Evolutionary conservation across 2,329 filamentous ascomycete species (phyloP).

Genomic region (Metarhizium rileyi): DNA sequence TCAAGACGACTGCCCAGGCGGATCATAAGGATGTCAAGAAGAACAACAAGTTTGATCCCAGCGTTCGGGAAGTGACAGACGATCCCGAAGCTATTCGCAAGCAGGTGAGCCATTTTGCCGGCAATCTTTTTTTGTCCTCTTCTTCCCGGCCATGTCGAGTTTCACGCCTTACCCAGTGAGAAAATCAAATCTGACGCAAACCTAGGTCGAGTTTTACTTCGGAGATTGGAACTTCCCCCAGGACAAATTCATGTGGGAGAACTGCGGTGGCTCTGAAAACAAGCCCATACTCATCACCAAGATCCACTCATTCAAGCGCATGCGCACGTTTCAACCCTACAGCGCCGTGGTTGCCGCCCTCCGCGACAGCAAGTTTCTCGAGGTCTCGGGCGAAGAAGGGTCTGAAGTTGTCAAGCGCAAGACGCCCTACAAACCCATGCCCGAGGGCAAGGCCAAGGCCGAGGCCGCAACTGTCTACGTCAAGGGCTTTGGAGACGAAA

Average conservation of each 20-base stretch:
- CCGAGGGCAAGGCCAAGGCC: conserved; percentile 52
- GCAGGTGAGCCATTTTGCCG: conserved; percentile 46
- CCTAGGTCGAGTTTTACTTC: conserved; percentile 93
- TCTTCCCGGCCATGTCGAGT: background rate
- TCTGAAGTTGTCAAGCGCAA: conserved; percentile 69
- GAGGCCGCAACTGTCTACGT: conserved; percentile 75
- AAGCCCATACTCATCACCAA: conserved; percentile 68
- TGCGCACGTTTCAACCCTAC: conserved; percentile 89
- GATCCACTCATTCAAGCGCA: conserved; percentile 85
- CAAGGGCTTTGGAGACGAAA: conserved; percentile 87
- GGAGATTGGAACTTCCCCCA: conserved; percentile 80
- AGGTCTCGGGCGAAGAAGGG: conserved; percentile 64
- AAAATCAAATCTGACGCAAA: background rate
- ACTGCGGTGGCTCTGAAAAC: conserved; percentile 71
- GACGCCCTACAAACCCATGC: conserved; percentile 51
- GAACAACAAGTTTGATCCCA: conserved; percentile 64
- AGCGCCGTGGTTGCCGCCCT: conserved; percentile 74
- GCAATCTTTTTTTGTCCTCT: background rate
- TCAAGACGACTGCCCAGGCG: conserved; percentile 35
- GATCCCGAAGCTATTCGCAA: conserved; percentile 75
- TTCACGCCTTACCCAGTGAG: background rate
- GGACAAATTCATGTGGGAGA: conserved; percentile 78
- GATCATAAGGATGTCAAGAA: conserved; percentile 33
- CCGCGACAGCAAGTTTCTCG: conserved; percentile 63
- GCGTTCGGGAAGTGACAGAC: conserved; percentile 56